Percentiles rank a stretch among this genome's conserved stretches.
These are phyloP conservation scores for Tuber calosporum DNA, from an alignment of 495 filamentous ascomycete genomes.

Conservation along the genomic window DNA sequence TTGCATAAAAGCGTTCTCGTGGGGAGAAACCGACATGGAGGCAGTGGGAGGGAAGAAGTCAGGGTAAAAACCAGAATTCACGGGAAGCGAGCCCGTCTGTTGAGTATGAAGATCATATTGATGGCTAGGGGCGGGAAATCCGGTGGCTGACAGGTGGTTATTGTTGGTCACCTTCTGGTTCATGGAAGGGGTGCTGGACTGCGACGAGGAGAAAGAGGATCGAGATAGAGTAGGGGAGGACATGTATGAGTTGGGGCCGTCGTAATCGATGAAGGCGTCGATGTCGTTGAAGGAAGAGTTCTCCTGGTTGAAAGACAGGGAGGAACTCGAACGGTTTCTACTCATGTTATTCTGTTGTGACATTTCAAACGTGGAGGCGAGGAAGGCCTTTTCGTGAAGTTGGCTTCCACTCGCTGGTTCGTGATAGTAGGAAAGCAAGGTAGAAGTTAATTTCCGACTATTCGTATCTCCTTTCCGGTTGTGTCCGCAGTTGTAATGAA, in stretches of 20 bases:
- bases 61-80: slow-evolving; percentile 49
- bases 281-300: slow-evolving; percentile 36
- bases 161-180: slow-evolving; percentile 27
- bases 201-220: slow-evolving; percentile 31
- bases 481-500: neutral
- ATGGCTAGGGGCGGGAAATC: slow-evolving; percentile 71
- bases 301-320: slow-evolving; percentile 32
- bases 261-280: slow-evolving; percentile 40
- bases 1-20: slow-evolving; percentile 50
- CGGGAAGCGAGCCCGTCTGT: slow-evolving; percentile 75
- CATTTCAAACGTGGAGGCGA: slow-evolving; percentile 34
- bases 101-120: slow-evolving; percentile 88
- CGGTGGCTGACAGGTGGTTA: slow-evolving; percentile 27
- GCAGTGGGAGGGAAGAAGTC: slow-evolving; percentile 47
- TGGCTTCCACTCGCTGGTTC: neutral
- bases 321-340: slow-evolving; percentile 35
- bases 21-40: slow-evolving; percentile 50
- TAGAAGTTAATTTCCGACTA: neutral
- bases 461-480: neutral
- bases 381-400: neutral
- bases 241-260: slow-evolving; percentile 22
- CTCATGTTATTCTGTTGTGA: slow-evolving; percentile 36
- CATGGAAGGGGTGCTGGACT: slow-evolving; percentile 25
- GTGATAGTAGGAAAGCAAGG: neutral
- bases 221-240: slow-evolving; percentile 34